A percentile compares a stretch with the other conserved stretches of the same genome.
Evolutionary conservation across 2,329 filamentous ascomycete species (phyloP).

Genomic region (Gaeumannomyces sp.): DNA sequence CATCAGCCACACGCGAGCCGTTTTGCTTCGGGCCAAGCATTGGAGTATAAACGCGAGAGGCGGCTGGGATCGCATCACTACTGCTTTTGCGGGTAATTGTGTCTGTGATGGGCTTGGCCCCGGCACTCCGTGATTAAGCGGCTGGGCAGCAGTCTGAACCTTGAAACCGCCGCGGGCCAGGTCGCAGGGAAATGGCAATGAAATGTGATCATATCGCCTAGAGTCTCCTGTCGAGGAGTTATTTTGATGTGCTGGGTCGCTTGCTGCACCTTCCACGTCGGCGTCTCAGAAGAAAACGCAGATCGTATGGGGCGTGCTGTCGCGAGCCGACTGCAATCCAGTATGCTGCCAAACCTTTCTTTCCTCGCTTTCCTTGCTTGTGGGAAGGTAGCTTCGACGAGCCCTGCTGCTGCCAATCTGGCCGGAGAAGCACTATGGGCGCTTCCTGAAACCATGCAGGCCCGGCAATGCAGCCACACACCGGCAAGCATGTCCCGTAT

Average conservation of each 20-base stretch:
- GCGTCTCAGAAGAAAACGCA: no score
- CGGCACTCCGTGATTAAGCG: neutral
- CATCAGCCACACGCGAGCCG: neutral
- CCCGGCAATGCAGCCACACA: neutral
- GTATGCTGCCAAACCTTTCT: neutral
- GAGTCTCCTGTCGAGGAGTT: neutral
- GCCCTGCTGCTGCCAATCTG: no score
- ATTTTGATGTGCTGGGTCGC: neutral
- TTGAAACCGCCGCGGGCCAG: neutral
- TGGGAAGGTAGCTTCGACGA: neutral
- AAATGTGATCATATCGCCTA: neutral
- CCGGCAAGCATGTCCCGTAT: neutral
- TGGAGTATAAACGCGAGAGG: neutral
- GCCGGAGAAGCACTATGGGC: neutral
- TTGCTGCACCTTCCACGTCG: neutral
- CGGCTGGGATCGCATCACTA: neutral
- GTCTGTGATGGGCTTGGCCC: neutral
- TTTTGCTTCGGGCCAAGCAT: neutral
- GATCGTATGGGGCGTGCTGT: neutral
- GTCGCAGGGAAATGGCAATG: neutral
- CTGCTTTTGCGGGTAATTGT: neutral
- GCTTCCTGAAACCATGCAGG: neutral
- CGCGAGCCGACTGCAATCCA: neutral
- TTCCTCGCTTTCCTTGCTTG: neutral
- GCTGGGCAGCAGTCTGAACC: neutral